phyloP scores from a whole-genome alignment of 441 rosid genomes.

The Jatropha podagrica region DNA sequence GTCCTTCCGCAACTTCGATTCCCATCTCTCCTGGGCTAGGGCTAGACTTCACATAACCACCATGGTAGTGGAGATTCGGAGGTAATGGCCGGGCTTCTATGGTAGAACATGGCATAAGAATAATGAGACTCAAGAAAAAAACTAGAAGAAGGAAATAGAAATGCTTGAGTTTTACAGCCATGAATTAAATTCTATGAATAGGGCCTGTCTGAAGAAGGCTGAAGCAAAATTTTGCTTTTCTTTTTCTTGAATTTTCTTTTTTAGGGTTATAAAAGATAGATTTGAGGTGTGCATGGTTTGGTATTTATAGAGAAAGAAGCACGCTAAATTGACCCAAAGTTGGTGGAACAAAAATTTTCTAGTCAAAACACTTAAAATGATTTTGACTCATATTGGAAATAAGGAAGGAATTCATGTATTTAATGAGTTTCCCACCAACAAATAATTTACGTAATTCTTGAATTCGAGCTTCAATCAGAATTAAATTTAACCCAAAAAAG shows the following conservation, averaged over 20 bases:
- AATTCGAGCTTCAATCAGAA: too few species aligned
- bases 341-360: background rate
- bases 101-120: background rate
- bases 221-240: too few species aligned
- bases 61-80: background rate
- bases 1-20: background rate
- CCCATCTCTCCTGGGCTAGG: background rate
- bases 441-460: too few species aligned
- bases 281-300: background rate
- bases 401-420: background rate
- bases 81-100: constrained; percentile 8
- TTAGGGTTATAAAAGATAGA: too few species aligned
- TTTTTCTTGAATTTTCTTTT: too few species aligned
- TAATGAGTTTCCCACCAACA: too few species aligned
- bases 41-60: background rate
- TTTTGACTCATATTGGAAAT: background rate
- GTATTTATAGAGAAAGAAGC: background rate
- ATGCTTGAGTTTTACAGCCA: background rate
- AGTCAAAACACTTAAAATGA: too few species aligned
- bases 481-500: too few species aligned
- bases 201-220: too few species aligned
- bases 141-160: background rate
- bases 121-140: background rate
- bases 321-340: background rate
- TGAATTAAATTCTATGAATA: too few species aligned